Percentiles rank a stretch among this genome's conserved stretches.
Conservation (phyloP, 1,139 yeast genomes). For the Yarrowia galli region DNA sequence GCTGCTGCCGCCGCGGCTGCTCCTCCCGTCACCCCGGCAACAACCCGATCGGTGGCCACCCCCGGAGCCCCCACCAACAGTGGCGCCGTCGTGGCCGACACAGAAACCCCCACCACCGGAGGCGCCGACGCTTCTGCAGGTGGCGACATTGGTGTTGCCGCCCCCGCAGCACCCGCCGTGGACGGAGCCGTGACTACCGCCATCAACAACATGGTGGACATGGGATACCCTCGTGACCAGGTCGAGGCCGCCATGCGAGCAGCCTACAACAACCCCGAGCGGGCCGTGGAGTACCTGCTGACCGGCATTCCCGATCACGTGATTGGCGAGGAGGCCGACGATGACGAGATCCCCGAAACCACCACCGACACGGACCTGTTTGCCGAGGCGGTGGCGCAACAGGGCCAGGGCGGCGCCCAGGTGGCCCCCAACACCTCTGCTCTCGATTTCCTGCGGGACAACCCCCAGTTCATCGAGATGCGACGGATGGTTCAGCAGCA, state of each 20-base stretch:
- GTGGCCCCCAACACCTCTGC: constrained; percentile 48
- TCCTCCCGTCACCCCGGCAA: constrained; percentile 43
- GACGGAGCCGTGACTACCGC: constrained; percentile 53
- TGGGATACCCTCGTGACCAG: constrained; percentile 92
- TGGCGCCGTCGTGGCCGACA: constrained; percentile 46
- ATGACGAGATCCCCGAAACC: constrained; percentile 30
- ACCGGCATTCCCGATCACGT: constrained; percentile 85
- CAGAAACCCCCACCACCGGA: constrained; percentile 46
- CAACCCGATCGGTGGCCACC: constrained; percentile 11
- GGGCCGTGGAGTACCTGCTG: constrained; percentile 93
- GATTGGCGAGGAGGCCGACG: constrained; percentile 39
- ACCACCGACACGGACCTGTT: constrained; percentile 62
- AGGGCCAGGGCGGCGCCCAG: constrained; percentile 42
- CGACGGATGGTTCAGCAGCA: constrained; percentile 82
- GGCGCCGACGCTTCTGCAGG: constrained; percentile 44
- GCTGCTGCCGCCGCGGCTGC: constrained; percentile 46
- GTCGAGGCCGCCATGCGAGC: constrained; percentile 93
- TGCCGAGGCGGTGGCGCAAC: constrained; percentile 69
- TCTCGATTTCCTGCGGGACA: constrained; percentile 51
- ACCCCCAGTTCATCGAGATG: constrained; percentile 63
- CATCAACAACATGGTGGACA: constrained; percentile 84
- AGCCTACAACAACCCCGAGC: constrained; percentile 96
- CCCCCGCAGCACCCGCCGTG: constrained; percentile 45
- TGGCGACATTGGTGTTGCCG: constrained; percentile 43
- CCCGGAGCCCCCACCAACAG: constrained; percentile 19